Percentiles rank a stretch among this genome's conserved stretches.
phyloP scores from a whole-genome alignment of 768 basidiomycete species.

The Chalciporus chontae region DNA sequence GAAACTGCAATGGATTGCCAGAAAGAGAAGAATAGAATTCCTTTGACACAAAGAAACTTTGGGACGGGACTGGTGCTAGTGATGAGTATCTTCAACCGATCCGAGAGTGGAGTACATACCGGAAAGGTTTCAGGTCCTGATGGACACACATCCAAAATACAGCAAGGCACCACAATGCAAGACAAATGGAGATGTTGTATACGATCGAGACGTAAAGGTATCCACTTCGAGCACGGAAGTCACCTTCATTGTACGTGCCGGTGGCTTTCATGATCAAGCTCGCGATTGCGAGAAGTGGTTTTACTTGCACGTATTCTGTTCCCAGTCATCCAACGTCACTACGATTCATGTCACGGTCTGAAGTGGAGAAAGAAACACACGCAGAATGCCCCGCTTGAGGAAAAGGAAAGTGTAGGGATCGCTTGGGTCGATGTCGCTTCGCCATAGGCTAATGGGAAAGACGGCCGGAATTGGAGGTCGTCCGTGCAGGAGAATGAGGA shows the following conservation, averaged over 20 bases:
- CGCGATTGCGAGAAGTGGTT: slow-evolving; percentile 81
- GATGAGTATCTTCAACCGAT: too few relatives aligned
- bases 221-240: slow-evolving; percentile 79
- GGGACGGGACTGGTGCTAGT: slow-evolving; percentile 69
- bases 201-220: slow-evolving; percentile 89
- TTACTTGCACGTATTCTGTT: slow-evolving; percentile 95
- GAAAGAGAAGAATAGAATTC: slow-evolving; percentile 97
- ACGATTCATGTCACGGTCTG: background rate
- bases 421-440: slow-evolving; percentile 84
- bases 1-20: slow-evolving; percentile 92
- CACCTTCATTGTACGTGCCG: slow-evolving; percentile 88
- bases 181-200: slow-evolving; percentile 79
- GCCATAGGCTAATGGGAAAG: slow-evolving; percentile 83
- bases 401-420: slow-evolving; percentile 95
- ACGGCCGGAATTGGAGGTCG: slow-evolving; percentile 83
- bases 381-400: slow-evolving; percentile 91
- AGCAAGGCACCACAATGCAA: slow-evolving; percentile 85
- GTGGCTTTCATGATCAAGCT: slow-evolving; percentile 84
- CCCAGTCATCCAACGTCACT: background rate
- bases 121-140: slow-evolving; percentile 85
- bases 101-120: slow-evolving; percentile 39
- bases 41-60: slow-evolving; percentile 98
- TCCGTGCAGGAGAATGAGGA: slow-evolving; percentile 89
- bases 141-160: slow-evolving; percentile 96
- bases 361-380: slow-evolving; percentile 39